These are phyloP conservation scores for Madurella fahalii DNA, from an alignment of 2,329 filamentous ascomycete species.

Conservation along the genomic window DNA sequence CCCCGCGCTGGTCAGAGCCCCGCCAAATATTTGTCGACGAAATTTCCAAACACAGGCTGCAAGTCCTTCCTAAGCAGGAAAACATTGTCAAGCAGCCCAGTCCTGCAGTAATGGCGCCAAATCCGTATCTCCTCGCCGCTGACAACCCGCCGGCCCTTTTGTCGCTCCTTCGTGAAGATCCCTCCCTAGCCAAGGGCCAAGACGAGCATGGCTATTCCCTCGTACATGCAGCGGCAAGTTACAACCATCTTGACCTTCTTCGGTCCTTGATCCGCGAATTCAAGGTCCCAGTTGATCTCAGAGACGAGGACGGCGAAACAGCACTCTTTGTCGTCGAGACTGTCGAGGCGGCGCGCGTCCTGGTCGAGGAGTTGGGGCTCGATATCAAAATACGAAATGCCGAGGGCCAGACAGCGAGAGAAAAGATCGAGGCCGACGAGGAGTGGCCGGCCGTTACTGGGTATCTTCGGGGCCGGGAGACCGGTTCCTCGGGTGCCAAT, in stretches of 20 bases:
- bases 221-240: slow-evolving; percentile 87
- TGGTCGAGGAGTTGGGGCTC: slow-evolving; percentile 78
- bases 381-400: slow-evolving; percentile 62
- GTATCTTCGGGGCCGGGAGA: slow-evolving; percentile 55
- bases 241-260: slow-evolving; percentile 79
- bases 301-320: slow-evolving; percentile 89
- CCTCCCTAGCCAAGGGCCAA: slow-evolving; percentile 71
- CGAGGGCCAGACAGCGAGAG: slow-evolving; percentile 73
- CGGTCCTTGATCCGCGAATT: slow-evolving; percentile 72
- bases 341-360: slow-evolving; percentile 67
- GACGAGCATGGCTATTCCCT: slow-evolving; percentile 94
- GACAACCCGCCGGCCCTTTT: slow-evolving; percentile 74
- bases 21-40: slow-evolving; percentile 13
- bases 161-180: slow-evolving; percentile 67
- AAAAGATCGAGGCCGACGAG: slow-evolving; percentile 74
- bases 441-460: slow-evolving; percentile 72
- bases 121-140: slow-evolving; percentile 72
- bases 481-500: slow-evolving; percentile 15
- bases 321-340: slow-evolving; percentile 92
- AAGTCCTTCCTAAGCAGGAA: not conserved
- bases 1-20: slow-evolving; percentile 13
- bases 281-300: slow-evolving; percentile 72
- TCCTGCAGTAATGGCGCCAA: slow-evolving; percentile 45
- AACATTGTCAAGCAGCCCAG: not conserved
- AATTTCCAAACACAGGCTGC: not conserved